phyloP scores from a whole-genome alignment of 495 filamentous ascomycete genomes.

The Aspergillus heteromorphus region DNA sequence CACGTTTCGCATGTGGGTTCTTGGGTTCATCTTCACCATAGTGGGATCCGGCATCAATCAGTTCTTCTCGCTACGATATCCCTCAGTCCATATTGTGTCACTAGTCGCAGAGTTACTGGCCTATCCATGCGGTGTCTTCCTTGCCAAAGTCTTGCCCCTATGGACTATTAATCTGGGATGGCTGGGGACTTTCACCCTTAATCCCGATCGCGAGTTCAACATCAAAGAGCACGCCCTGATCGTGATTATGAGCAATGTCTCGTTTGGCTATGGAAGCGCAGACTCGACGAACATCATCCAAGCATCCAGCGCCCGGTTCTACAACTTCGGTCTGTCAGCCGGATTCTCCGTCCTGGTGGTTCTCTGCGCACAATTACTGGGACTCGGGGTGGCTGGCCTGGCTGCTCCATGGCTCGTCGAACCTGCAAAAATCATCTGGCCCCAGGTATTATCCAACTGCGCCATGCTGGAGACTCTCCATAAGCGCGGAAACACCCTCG shows the following conservation, averaged over 20 bases:
- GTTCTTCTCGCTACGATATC: conserved; percentile 83
- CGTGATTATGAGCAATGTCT: conserved; percentile 84
- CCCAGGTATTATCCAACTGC: conserved; percentile 33
- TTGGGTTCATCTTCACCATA: conserved; percentile 73
- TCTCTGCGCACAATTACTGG: conserved; percentile 57
- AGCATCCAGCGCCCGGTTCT: conserved; percentile 42
- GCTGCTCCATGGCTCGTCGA: conserved; percentile 55
- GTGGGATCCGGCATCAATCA: conserved; percentile 78
- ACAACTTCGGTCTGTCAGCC: conserved; percentile 56
- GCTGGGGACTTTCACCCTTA: conserved; percentile 46
- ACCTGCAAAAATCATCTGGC: conserved; percentile 48
- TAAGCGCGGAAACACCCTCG: conserved; percentile 28
- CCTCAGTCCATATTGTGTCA: conserved; percentile 70
- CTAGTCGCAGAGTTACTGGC: conserved; percentile 61
- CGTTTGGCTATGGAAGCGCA: conserved; percentile 59
- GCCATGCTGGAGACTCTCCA: conserved; percentile 34
- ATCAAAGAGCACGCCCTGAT: conserved; percentile 83
- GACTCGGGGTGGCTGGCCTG: conserved; percentile 61
- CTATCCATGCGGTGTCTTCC: conserved; percentile 50
- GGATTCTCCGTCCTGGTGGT: conserved; percentile 56
- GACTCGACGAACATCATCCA: conserved; percentile 44
- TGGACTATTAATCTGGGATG: conserved; percentile 35
- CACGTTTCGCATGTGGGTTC: conserved; percentile 75
- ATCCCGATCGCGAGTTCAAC: conserved; percentile 62
- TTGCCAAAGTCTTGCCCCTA: conserved; percentile 40